phyloP scores from a whole-genome alignment of 768 basidiomycete genomes.

The Hericium erinaceus region DNA sequence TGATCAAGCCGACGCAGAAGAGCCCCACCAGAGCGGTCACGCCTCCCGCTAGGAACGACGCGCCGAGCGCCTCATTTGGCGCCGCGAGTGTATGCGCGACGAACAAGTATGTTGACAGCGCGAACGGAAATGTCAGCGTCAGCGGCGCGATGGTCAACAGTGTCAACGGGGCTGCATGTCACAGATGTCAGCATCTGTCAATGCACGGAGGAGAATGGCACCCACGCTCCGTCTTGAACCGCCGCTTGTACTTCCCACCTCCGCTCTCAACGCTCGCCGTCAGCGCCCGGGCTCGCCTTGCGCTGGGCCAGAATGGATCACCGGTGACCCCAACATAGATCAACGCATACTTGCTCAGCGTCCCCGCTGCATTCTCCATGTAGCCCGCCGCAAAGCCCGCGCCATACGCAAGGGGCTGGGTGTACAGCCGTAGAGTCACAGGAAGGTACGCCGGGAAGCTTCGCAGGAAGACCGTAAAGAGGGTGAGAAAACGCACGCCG shows the following conservation, averaged over 20 bases:
- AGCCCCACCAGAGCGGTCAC: slow-evolving; percentile 75
- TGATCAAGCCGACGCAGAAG: slow-evolving; percentile 75
- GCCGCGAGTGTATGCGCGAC: slow-evolving; percentile 72
- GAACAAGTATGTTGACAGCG: slow-evolving; percentile 76
- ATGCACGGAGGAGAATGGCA: neutral
- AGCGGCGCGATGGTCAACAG: slow-evolving; percentile 71
- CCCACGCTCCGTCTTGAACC: slow-evolving; percentile 54
- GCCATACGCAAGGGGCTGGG: slow-evolving; percentile 30
- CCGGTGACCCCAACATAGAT: slow-evolving; percentile 49
- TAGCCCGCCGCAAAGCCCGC: slow-evolving; percentile 23
- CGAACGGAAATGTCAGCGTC: slow-evolving; percentile 74
- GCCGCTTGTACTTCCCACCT: slow-evolving; percentile 30
- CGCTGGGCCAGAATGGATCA: slow-evolving; percentile 41
- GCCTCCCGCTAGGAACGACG: slow-evolving; percentile 67
- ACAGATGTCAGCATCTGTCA: neutral
- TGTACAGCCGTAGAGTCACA: slow-evolving; percentile 31
- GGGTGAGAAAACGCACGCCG: slow-evolving; percentile 47
- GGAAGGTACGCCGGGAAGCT: slow-evolving; percentile 47
- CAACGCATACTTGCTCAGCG: slow-evolving; percentile 50
- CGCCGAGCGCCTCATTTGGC: slow-evolving; percentile 65
- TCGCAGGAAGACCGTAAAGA: slow-evolving; percentile 41
- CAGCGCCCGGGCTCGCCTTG: slow-evolving; percentile 46
- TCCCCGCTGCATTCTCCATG: slow-evolving; percentile 36
- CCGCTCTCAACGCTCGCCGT: slow-evolving; percentile 46
- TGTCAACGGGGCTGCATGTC: slow-evolving; percentile 45